Percentiles rank a stretch among this genome's conserved stretches.
phyloP scores from a whole-genome alignment of 2,329 filamentous ascomycete species.

The Orbilia brochopaga region DNA sequence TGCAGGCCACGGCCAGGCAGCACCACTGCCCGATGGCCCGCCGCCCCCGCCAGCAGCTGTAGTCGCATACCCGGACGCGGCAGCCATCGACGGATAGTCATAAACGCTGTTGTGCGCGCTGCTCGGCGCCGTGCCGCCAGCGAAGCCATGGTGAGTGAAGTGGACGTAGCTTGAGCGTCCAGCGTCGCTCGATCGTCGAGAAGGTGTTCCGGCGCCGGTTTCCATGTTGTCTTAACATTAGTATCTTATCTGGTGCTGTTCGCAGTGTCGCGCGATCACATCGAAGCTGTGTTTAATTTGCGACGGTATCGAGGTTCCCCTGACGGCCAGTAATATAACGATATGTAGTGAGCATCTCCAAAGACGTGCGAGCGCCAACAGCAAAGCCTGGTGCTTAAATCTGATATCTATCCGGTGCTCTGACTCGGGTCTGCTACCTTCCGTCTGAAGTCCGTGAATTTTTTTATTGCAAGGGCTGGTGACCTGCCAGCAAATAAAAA shows the following conservation, averaged over 20 bases:
- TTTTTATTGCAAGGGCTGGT: neutral
- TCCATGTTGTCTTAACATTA: slow-evolving; percentile 17
- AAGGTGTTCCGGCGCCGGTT: slow-evolving; percentile 8
- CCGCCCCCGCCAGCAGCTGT: neutral
- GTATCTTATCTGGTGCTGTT: neutral
- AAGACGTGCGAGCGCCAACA: neutral
- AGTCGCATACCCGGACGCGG: slow-evolving; percentile 21
- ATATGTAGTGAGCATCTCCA: neutral
- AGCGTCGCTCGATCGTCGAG: slow-evolving; percentile 35
- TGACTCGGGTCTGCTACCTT: neutral
- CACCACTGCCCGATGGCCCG: slow-evolving; percentile 2
- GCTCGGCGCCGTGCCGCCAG: slow-evolving; percentile 25
- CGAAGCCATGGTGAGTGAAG: slow-evolving; percentile 34
- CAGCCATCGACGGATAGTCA: slow-evolving; percentile 32
- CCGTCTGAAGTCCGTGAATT: neutral
- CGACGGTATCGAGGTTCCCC: neutral
- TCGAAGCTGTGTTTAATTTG: neutral
- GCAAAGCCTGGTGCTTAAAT: neutral
- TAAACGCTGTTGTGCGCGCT: slow-evolving; percentile 42
- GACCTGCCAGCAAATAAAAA: neutral
- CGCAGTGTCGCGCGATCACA: neutral
- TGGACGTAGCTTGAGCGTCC: slow-evolving; percentile 35
- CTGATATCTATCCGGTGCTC: neutral
- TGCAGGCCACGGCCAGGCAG: slow-evolving; percentile 5
- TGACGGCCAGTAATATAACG: neutral